phyloP scores from a whole-genome alignment of 352 stramenopile genomes.

The Phytophthora crassamura region DNA sequence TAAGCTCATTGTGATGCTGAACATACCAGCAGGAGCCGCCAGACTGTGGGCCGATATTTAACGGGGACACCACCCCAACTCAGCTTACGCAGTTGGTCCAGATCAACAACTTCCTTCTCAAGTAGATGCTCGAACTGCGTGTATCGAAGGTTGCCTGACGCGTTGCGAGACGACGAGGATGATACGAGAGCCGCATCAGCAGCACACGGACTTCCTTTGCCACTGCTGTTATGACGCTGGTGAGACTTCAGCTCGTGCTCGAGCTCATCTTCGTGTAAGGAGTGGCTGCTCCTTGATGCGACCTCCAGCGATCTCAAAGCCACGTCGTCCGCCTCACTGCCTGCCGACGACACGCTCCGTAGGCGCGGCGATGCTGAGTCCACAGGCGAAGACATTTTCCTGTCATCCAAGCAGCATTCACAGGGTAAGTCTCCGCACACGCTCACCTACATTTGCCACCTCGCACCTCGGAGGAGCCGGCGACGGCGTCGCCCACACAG shows the following conservation, averaged over 20 bases:
- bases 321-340: slow-evolving; percentile 37
- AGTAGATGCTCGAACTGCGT: slow-evolving; percentile 78
- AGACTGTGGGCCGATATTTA: slow-evolving; percentile 89
- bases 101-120: slow-evolving; percentile 83
- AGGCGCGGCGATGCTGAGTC: slow-evolving; percentile 26
- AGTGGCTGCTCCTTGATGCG: slow-evolving; percentile 20
- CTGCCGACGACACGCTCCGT: slow-evolving; percentile 27
- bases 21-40: slow-evolving; percentile 95
- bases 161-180: slow-evolving; percentile 56
- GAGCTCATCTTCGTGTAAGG: slow-evolving; percentile 32
- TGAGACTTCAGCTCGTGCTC: slow-evolving; percentile 29
- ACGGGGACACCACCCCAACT: slow-evolving; percentile 93
- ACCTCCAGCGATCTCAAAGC: slow-evolving; percentile 34
- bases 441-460: background rate
- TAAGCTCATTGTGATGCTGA: too few species aligned
- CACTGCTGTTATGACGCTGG: slow-evolving; percentile 10
- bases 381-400: slow-evolving; percentile 46
- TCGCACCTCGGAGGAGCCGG: slow-evolving; percentile 55
- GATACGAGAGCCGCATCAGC: slow-evolving; percentile 1
- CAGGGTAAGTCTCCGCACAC: background rate
- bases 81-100: slow-evolving; percentile 90
- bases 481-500: slow-evolving; percentile 77
- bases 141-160: slow-evolving; percentile 70
- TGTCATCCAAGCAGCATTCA: slow-evolving; percentile 15
- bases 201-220: slow-evolving; percentile 11